Base-by-base conservation (phyloP, 768 basidiomycete genomes). In the Suillus variegatus region DNA sequence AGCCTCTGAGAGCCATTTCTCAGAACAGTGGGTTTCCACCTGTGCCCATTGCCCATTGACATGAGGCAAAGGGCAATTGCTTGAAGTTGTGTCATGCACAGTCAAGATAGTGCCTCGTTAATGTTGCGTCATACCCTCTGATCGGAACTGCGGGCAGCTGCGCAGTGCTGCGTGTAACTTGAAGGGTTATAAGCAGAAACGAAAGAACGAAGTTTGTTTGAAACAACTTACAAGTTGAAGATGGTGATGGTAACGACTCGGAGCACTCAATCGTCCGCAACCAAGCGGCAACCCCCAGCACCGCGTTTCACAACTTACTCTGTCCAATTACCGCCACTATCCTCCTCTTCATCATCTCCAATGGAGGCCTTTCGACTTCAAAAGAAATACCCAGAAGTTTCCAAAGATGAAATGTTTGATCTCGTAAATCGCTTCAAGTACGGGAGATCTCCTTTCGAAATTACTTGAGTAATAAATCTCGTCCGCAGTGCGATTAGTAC, bases 351-450 rank as follows among this genome's bases (percentile, higher is more conserved):
- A 46, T 69, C 65, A 35, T 67, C 75, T 57, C 51, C 70, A 60
- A 93, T 94, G 93, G 89, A 94, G 76, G 89, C 91, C 57, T 80
- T 97, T 67, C 89, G 90, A 78, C 83, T 97, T 16, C 91, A 94
- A 75, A 94, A 90, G 82, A 97, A 96, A 78, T 95, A 91, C 74
- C 94, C 96, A 18, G 91, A 96, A 71, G 89, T 97, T 70, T 83
- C 92, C 49, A 88, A 89, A 73, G 95, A 97, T 83, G 95, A 96
- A 81, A 94, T 98, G 89, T 90, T 95, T 71, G 89, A 93, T 74
- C 87, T 99, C 76, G 88, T 97, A 78, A 94, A 91, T 77, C 87
- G 90, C 66, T 99, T 99, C 91, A 97, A 97, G 97, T 97, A 72
- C 70, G 95, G 85, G 44, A 60, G 5, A 51, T 63, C 55, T 16